Conservation (phyloP, 768 basidiomycete species). For the Calvatia gigantea region DNA sequence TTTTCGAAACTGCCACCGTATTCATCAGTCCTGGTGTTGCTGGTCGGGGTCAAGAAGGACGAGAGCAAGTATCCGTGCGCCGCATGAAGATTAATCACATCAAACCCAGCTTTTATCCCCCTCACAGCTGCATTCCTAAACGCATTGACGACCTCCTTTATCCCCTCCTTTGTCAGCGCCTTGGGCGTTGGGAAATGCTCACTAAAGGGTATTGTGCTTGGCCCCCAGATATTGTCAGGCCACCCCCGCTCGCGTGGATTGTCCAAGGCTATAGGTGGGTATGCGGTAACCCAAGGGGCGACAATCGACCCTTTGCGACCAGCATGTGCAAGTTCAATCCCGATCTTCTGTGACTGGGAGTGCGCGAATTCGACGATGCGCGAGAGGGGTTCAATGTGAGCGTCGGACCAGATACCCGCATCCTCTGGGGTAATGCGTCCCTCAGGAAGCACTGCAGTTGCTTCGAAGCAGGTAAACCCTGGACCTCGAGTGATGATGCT, state of each 20-base stretch:
- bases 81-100: constrained; percentile 60
- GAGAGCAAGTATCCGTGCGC: constrained; percentile 61
- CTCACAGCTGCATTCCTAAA: constrained; percentile 49
- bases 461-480: constrained; percentile 60
- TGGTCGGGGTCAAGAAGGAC: constrained; percentile 53
- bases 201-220: constrained; percentile 46
- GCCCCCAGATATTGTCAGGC: constrained; percentile 51
- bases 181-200: constrained; percentile 47
- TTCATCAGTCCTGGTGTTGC: constrained; percentile 62
- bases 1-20: constrained; percentile 75
- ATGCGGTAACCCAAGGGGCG: constrained; percentile 52
- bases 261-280: constrained; percentile 26
- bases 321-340: constrained; percentile 72
- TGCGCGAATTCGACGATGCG: constrained; percentile 55
- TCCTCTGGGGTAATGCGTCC: constrained; percentile 64
- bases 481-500: constrained; percentile 49
- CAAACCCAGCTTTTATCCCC: constrained; percentile 55
- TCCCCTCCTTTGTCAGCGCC: constrained; percentile 51
- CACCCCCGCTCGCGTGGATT: constrained; percentile 40
- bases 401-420: constrained; percentile 57
- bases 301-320: constrained; percentile 67
- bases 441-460: constrained; percentile 51
- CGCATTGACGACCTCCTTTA: constrained; percentile 51
- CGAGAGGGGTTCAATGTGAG: constrained; percentile 25
- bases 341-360: constrained; percentile 64